Evolutionary conservation across 495 filamentous ascomycete genomes (phyloP).

Genomic region (Penicillium coffeae): DNA sequence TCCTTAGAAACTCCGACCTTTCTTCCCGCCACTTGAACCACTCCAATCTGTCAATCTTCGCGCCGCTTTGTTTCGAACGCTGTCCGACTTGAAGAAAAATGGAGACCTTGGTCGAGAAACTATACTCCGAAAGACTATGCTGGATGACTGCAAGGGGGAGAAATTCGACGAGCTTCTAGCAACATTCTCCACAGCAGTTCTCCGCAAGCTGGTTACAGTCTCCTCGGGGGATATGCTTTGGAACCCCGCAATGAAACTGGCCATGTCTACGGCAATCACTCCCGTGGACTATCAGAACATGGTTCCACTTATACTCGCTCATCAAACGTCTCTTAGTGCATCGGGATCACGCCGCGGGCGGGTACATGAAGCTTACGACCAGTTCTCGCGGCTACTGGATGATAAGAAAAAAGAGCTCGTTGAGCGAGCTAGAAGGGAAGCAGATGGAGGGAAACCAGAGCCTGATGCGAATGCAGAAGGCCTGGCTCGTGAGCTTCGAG

Average conservation of each 20-base stretch:
- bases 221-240: constrained; percentile 25
- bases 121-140: constrained; percentile 79
- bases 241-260: constrained; percentile 54
- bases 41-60: constrained; percentile 86
- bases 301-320: constrained; percentile 64
- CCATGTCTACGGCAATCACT: constrained; percentile 57
- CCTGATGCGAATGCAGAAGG: constrained; percentile 32
- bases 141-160: constrained; percentile 87
- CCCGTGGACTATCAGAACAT: constrained; percentile 57
- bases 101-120: constrained; percentile 73
- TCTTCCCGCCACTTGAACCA: constrained; percentile 82
- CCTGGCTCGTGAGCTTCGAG: constrained; percentile 49
- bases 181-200: constrained; percentile 72
- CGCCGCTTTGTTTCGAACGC: constrained; percentile 70
- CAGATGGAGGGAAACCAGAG: constrained; percentile 12
- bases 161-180: constrained; percentile 75
- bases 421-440: constrained; percentile 22
- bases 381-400: constrained; percentile 58
- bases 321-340: constrained; percentile 59
- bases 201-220: constrained; percentile 62
- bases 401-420: constrained; percentile 46
- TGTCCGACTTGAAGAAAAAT: constrained; percentile 82
- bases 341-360: constrained; percentile 37
- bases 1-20: constrained; percentile 74
- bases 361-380: constrained; percentile 49